Evolutionary conservation across 495 filamentous ascomycete species (phyloP).

Genomic region (Podospora appendiculata): DNA sequence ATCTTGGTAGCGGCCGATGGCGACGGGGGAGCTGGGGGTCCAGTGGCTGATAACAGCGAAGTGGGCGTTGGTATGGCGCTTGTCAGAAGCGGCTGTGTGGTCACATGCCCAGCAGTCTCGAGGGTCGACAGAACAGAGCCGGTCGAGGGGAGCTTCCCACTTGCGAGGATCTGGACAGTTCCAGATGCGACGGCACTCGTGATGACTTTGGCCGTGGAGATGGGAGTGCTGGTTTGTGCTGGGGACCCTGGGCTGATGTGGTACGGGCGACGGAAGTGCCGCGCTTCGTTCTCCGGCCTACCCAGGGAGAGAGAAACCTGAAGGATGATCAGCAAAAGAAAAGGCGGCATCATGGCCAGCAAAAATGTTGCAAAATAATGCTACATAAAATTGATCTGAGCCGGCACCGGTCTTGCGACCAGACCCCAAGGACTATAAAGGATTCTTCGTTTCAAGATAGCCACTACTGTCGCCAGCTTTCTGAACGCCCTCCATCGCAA

Average conservation of each 20-base stretch:
- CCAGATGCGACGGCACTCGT: constrained; percentile 14
- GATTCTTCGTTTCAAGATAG: not conserved
- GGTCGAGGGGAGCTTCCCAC: constrained; percentile 2
- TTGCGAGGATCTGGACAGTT: constrained; percentile 14
- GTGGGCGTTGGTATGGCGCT: constrained; percentile 14
- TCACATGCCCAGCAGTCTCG: constrained; percentile 13
- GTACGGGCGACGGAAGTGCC: not conserved
- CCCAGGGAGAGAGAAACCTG: not conserved
- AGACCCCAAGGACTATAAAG: not conserved
- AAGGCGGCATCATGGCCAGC: not conserved
- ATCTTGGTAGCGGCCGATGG: constrained; percentile 5
- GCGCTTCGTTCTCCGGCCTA: not conserved
- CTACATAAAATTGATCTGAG: too few relatives aligned
- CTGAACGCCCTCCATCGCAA: not conserved
- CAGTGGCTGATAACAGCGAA: constrained; percentile 5
- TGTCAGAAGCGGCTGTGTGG: constrained; percentile 11
- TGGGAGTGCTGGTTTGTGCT: not conserved
- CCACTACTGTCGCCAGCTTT: not conserved
- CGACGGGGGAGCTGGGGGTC: not conserved
- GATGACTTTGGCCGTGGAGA: constrained; percentile 13
- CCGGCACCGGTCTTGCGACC: too few relatives aligned
- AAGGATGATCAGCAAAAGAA: constrained; percentile 3
- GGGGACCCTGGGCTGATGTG: not conserved
- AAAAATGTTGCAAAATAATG: not conserved
- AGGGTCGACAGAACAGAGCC: constrained; percentile 12